Percentiles rank a stretch among this genome's conserved stretches.
phyloP scores from a whole-genome alignment of 805 yeast genomes.

The Starmerella kuoi region DNA sequence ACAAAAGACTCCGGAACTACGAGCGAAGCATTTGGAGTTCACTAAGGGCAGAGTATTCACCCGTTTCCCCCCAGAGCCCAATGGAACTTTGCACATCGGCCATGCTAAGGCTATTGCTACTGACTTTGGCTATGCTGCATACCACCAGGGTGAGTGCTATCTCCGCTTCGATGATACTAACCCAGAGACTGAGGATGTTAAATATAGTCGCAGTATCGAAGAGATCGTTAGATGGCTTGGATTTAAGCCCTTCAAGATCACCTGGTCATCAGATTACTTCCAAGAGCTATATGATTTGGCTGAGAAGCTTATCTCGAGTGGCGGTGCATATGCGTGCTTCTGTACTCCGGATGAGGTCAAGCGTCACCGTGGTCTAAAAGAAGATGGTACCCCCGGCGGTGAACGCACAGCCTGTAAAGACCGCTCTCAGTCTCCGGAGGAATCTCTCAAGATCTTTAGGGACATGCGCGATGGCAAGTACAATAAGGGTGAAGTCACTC shows the following conservation, averaged over 20 bases:
- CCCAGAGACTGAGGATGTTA: conserved; percentile 97
- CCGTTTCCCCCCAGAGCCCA: conserved; percentile 98
- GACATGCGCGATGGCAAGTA: conserved; percentile 85
- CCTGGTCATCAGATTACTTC: conserved; percentile 93
- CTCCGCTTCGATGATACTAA: conserved; percentile 94
- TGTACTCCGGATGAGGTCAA: conserved; percentile 87
- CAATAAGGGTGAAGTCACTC: conserved; percentile 80
- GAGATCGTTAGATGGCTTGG: conserved; percentile 91
- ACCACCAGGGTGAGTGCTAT: conserved; percentile 75
- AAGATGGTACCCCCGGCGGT: conserved; percentile 90
- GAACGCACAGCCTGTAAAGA: conserved; percentile 74
- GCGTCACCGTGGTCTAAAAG: conserved; percentile 77
- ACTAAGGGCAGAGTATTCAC: conserved; percentile 80
- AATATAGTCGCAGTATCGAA: conserved; percentile 70
- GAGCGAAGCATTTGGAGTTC: conserved; percentile 64
- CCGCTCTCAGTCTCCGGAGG: conserved; percentile 59
- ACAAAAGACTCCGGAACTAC: conserved; percentile 74
- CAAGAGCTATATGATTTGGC: conserved; percentile 81
- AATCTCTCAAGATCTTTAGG: conserved; percentile 68
- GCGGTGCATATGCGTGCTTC: conserved; percentile 81
- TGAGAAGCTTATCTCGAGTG: conserved; percentile 58
- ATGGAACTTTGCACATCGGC: conserved; percentile 94
- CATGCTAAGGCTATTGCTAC: conserved; percentile 97
- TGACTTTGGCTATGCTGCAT: conserved; percentile 92
- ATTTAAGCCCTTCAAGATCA: conserved; percentile 81